Percentiles rank a stretch among this genome's conserved stretches.
Evolutionary conservation across 371 early-diverging fungal genomes (phyloP).

Genomic region (Vairimorpha necatrix): DNA sequence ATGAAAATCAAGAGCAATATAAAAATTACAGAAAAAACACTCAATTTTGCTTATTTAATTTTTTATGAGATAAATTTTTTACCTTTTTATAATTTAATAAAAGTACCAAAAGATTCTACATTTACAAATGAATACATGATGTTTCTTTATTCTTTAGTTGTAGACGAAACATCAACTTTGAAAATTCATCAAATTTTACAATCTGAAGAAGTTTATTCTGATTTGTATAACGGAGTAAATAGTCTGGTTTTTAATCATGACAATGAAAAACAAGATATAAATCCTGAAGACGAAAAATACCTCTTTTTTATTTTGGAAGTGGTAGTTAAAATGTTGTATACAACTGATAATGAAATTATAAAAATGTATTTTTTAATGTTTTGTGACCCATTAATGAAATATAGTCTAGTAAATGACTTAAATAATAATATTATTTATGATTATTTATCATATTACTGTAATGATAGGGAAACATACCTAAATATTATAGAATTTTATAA

Average conservation of each 20-base stretch:
- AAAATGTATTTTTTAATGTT: conserved; percentile 41
- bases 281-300: conserved; percentile 41
- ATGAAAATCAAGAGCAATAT: neutral
- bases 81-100: conserved; percentile 14
- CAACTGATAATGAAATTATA: conserved; percentile 5
- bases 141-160: conserved; percentile 49
- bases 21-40: neutral
- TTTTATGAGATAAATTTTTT: conserved; percentile 48
- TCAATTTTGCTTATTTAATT: conserved; percentile 31
- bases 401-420: neutral
- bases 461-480: conserved; percentile 31
- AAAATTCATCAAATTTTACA: conserved; percentile 30
- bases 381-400: conserved; percentile 39
- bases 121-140: conserved; percentile 45
- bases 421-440: conserved; percentile 44
- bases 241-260: conserved; percentile 9
- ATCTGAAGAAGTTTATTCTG: conserved; percentile 8
- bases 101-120: neutral
- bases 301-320: conserved; percentile 39
- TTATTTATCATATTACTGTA: conserved; percentile 34
- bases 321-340: conserved; percentile 37
- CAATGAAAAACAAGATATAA: conserved; percentile 27
- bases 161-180: conserved; percentile 22
- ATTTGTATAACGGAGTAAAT: conserved; percentile 38
- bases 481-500: conserved; percentile 37